Conservation (phyloP, 1,139 yeast species). For the Saccharomycopsis phalli region DNA sequence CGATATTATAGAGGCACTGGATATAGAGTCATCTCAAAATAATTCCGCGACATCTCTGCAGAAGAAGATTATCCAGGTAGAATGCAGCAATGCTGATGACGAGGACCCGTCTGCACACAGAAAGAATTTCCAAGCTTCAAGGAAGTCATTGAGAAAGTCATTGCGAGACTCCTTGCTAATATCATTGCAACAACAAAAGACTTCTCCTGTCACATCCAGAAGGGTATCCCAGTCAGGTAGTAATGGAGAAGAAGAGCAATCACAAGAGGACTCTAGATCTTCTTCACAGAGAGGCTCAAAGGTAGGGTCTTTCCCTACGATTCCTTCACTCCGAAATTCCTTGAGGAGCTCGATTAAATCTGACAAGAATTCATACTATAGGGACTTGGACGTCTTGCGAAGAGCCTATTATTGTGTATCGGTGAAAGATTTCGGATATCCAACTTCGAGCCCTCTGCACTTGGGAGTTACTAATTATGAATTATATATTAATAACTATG, state of each 20-base stretch:
- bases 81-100: too few species aligned
- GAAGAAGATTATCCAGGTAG: too few species aligned
- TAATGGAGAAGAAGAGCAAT: neutral
- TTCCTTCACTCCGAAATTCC: slow-evolving; percentile 19
- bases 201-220: slow-evolving; percentile 13
- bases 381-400: slow-evolving; percentile 16
- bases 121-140: too few species aligned
- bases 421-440: slow-evolving; percentile 76
- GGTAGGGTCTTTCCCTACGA: slow-evolving; percentile 16
- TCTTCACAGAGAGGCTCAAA: slow-evolving; percentile 12
- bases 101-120: too few species aligned
- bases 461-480: slow-evolving; percentile 35
- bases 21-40: too few species aligned
- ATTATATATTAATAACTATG: slow-evolving; percentile 17
- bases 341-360: slow-evolving; percentile 15
- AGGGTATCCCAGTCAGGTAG: slow-evolving; percentile 9
- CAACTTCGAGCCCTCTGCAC: slow-evolving; percentile 54
- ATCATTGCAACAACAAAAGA: slow-evolving; percentile 14
- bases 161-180: slow-evolving; percentile 15
- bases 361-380: slow-evolving; percentile 11
- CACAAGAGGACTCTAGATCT: neutral
- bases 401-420: slow-evolving; percentile 27
- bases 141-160: slow-evolving; percentile 16
- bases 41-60: too few species aligned
- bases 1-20: too few species aligned